Evolutionary conservation across 345 rosid genomes (phyloP), one percentile per base, ranked within the genome.

Genomic region (Cardiospermum halicacabum): DNA sequence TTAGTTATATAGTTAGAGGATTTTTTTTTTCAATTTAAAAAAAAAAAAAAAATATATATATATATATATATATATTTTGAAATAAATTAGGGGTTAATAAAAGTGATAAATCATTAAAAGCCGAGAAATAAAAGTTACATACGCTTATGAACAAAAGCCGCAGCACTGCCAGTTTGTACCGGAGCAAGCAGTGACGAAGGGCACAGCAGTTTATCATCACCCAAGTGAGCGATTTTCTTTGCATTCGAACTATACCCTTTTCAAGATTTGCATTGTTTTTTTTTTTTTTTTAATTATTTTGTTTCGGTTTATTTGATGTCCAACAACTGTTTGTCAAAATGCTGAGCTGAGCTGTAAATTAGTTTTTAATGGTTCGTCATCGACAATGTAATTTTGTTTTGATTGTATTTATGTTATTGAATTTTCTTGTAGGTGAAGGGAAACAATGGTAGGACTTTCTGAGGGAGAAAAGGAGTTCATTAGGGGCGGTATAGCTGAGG

Each of bases 401-500:
- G 5, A 36, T 51, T 7, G 56, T 39, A 51, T 36, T 50, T 24
- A 25, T 64, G 18, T 51, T 45, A 22, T 31, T 24, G 51, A 24
- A 26, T 16, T 48, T 68, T 55, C 36, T 27, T 56, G 21, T 10
- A 34, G 61, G 30, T 58, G 49, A 55, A 77, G 77, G n/a, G 49
- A 58, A 77, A 75, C 47, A 28, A 91, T 94, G 99, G 86, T 84
- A 75, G 99, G 91, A 0, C 84, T 89, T 57, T 91, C 96, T 50
- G 27, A 64, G 54, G 90, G 96, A 53, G 97, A 91, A 63, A 83
- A 77, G 70, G 77, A 78, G 64, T 91, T 87, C 56, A 69, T 91
- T 55, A 78, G 64, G 61, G 97, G 96, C n/a, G 96, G 96, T 68
- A 84, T 91, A 51, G 92, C 91, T 64, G 85, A 89, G 58, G 92